These are phyloP conservation scores for Medicago arabica DNA, from an alignment of 306 rosid species.

Conservation along the genomic window DNA sequence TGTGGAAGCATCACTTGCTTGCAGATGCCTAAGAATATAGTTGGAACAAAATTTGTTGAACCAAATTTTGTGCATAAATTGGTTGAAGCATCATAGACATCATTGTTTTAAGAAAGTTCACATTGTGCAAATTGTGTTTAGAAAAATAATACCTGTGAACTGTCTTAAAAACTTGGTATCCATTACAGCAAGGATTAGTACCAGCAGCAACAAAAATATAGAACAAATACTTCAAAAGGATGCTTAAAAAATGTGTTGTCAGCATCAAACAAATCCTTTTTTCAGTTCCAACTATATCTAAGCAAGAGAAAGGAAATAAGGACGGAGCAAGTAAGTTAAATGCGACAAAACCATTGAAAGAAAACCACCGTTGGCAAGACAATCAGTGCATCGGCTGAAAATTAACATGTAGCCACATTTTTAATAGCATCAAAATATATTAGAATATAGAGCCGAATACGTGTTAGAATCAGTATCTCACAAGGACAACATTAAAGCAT, in stretches of 20 bases:
- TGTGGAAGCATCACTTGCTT: too few relatives aligned
- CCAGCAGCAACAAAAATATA: conserved; percentile 19
- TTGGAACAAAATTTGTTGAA: too few relatives aligned
- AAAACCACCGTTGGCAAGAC: neutral
- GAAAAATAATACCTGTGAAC: neutral
- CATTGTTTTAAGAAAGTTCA: too few relatives aligned
- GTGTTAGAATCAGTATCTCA: neutral
- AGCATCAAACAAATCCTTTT: neutral
- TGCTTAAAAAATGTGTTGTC: neutral
- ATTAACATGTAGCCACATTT: neutral
- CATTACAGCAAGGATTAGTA: conserved; percentile 6
- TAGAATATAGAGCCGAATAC: neutral
- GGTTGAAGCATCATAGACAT: too few relatives aligned
- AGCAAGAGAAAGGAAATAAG: too few relatives aligned
- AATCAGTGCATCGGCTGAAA: neutral
- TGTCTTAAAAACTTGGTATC: neutral
- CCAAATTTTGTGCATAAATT: too few relatives aligned
- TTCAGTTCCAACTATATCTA: too few relatives aligned
- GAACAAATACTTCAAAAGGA: conserved; percentile 8
- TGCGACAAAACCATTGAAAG: neutral
- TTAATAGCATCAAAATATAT: neutral
- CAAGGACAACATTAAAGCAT: neutral
- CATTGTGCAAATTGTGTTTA: neutral
- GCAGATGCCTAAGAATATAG: too few relatives aligned
- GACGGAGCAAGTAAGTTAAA: too few relatives aligned